A percentile compares a stretch with the other conserved stretches of the same genome.
Conservation (phyloP, 495 filamentous ascomycete genomes). For the Cenococcum geophilum region DNA sequence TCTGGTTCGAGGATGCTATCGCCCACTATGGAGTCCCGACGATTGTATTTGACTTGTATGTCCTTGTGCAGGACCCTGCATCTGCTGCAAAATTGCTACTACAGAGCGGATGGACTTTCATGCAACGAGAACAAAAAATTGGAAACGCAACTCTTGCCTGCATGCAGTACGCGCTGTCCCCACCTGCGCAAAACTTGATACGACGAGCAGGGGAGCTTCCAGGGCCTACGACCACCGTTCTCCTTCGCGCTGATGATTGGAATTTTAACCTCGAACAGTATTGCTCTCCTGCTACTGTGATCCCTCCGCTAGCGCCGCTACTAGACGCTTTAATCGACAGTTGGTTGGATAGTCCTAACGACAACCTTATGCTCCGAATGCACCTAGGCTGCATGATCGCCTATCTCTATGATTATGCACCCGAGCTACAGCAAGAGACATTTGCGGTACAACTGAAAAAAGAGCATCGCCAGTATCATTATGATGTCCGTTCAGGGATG, state of each 20-base stretch:
- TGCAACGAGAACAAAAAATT: conserved; percentile 21
- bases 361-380: conserved; percentile 7
- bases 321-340: conserved; percentile 26
- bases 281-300: background rate
- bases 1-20: conserved; percentile 35
- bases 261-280: conserved; percentile 7
- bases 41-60: conserved; percentile 31
- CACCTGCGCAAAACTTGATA: no score
- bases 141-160: conserved; percentile 21
- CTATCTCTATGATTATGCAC: conserved; percentile 18
- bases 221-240: conserved; percentile 19
- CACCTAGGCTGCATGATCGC: conserved; percentile 10
- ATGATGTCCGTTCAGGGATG: conserved; percentile 20
- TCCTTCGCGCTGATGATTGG: conserved; percentile 30
- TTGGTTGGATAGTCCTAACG: conserved; percentile 9
- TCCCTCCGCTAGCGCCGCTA: conserved; percentile 17
- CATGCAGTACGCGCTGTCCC: conserved; percentile 18
- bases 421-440: conserved; percentile 5
- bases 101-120: conserved; percentile 26
- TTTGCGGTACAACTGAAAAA: conserved; percentile 13
- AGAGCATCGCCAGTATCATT: conserved; percentile 27
- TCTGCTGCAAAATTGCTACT: conserved; percentile 20
- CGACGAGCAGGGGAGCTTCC: no score
- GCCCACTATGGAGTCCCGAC: conserved; percentile 32
- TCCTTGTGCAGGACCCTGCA: conserved; percentile 31